Conservation (phyloP, 371 early-diverging fungal species). For the Actinomortierella ambigua region DNA sequence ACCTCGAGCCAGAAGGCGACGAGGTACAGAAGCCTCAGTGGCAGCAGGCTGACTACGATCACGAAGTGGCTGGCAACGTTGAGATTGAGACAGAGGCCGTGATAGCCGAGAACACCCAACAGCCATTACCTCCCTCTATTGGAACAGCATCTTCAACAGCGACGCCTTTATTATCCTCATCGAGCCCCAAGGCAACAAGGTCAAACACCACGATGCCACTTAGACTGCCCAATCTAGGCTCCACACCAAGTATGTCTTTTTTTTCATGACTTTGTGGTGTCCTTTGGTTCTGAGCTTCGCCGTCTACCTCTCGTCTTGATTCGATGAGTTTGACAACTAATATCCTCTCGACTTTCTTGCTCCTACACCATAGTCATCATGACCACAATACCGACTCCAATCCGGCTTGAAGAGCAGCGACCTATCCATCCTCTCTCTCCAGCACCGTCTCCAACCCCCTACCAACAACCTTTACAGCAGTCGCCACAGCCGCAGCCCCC, state of each 20-base stretch:
- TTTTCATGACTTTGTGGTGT: too few relatives aligned
- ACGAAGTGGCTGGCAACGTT: constrained; percentile 25
- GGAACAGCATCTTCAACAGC: background rate
- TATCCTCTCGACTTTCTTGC: background rate
- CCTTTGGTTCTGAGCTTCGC: too few relatives aligned
- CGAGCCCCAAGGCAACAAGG: too few relatives aligned
- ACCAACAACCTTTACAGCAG: too few relatives aligned
- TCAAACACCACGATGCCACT: too few relatives aligned
- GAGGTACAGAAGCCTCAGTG: constrained; percentile 34
- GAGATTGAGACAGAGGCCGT: constrained; percentile 18
- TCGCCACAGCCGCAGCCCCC: too few relatives aligned
- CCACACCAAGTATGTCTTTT: too few relatives aligned
- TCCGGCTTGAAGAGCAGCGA: constrained; percentile 16
- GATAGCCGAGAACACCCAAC: background rate
- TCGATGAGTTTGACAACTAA: too few relatives aligned
- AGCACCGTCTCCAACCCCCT: constrained; percentile 13
- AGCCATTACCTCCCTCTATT: background rate
- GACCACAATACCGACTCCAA: constrained; percentile 10
- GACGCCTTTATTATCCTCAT: too few relatives aligned
- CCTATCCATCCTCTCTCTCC: constrained; percentile 30
- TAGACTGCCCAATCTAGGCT: too few relatives aligned
- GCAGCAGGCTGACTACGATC: constrained; percentile 42
- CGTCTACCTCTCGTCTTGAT: too few relatives aligned
- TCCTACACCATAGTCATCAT: background rate
- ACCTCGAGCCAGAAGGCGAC: constrained; percentile 20